Conservation (phyloP, 495 filamentous ascomycete genomes). For the Cercophora sp. region DNA sequence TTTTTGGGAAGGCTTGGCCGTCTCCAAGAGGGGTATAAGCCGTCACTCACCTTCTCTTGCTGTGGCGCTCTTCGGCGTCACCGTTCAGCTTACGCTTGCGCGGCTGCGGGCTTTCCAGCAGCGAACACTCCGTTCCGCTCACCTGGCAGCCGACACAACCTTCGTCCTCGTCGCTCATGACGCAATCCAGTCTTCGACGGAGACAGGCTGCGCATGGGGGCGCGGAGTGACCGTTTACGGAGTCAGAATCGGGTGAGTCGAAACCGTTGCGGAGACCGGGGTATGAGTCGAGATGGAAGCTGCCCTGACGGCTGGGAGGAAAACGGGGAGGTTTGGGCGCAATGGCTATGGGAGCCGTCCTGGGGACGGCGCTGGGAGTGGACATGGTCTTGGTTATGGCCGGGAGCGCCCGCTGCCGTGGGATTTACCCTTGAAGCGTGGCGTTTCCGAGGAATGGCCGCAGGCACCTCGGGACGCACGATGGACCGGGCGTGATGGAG, state of each 20-base stretch:
- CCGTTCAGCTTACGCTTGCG: slow-evolving; percentile 71
- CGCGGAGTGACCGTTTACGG: slow-evolving; percentile 37
- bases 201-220: slow-evolving; percentile 63
- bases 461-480: slow-evolving; percentile 1
- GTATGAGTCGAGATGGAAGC: slow-evolving; percentile 36
- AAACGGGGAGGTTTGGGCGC: slow-evolving; percentile 48
- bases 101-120: slow-evolving; percentile 61
- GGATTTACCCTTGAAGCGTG: slow-evolving; percentile 13
- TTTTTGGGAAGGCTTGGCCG: slow-evolving; percentile 22
- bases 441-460: slow-evolving; percentile 6
- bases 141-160: slow-evolving; percentile 61
- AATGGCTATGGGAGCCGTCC: slow-evolving; percentile 56
- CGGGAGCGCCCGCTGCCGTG: slow-evolving; percentile 10
- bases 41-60: slow-evolving; percentile 54
- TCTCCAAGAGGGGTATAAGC: slow-evolving; percentile 10
- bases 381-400: slow-evolving; percentile 45
- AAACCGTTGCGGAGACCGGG: slow-evolving; percentile 43
- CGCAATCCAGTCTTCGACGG: slow-evolving; percentile 81
- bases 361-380: slow-evolving; percentile 42
- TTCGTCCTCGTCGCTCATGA: slow-evolving; percentile 70
- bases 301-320: slow-evolving; percentile 41
- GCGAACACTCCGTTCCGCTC: slow-evolving; percentile 59
- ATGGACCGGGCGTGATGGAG: slow-evolving; percentile 12
- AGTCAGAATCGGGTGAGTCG: slow-evolving; percentile 48
- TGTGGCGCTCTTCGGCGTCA: slow-evolving; percentile 52